phyloP scores from a whole-genome alignment of 2,329 filamentous ascomycete genomes.

The Fonsecaea pugnacius region DNA sequence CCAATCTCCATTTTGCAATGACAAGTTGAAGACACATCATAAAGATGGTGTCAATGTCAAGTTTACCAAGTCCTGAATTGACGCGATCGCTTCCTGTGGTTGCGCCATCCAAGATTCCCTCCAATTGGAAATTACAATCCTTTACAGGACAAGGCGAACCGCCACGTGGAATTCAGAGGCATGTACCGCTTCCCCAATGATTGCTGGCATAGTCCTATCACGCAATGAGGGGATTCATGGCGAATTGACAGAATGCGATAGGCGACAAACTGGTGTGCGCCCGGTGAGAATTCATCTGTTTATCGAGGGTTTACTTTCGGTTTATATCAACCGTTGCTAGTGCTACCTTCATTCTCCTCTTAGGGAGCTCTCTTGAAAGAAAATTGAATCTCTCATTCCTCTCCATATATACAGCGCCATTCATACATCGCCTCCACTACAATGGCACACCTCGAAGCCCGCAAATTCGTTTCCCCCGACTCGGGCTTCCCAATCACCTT shows the following conservation, averaged over 20 bases:
- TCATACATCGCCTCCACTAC: neutral
- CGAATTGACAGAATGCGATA: neutral
- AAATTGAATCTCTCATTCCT: neutral
- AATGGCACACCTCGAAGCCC: constrained; percentile 51
- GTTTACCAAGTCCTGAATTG: neutral
- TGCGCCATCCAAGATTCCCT: neutral
- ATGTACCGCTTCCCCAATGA: neutral
- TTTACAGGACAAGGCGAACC: neutral
- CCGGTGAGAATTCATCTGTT: neutral
- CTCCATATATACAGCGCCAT: neutral
- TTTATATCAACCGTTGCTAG: neutral
- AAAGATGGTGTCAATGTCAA: neutral
- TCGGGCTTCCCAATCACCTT: constrained; percentile 54
- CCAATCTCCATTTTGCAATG: neutral
- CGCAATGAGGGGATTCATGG: constrained; percentile 10
- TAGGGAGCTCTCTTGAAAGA: neutral
- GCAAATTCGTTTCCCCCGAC: constrained; percentile 56
- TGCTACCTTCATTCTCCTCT: neutral
- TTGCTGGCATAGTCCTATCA: neutral
- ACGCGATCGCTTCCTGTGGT: constrained; percentile 3
- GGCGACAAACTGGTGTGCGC: neutral
- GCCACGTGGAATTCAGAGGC: constrained; percentile 1
- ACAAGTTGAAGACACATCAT: neutral
- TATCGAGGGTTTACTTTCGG: neutral
- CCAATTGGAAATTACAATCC: neutral